Base-by-base conservation (phyloP, 495 filamentous ascomycete genomes). In the Penicillium silybi region DNA sequence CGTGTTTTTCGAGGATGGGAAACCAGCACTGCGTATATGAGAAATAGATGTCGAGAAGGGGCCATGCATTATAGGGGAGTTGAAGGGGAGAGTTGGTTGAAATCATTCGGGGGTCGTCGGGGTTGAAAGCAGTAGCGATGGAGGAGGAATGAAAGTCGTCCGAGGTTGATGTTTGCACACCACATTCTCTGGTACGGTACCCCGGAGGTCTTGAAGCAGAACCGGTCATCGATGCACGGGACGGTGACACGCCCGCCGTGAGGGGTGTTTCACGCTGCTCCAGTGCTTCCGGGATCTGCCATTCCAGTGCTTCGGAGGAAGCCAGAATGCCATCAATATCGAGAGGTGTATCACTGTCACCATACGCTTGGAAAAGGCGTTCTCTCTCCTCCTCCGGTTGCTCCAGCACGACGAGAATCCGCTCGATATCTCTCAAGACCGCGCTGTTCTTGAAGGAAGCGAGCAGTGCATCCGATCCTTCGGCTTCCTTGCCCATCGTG, bases 1-100 rank as follows among this genome's bases (percentile, higher is more conserved):
- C 80, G 54, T 87, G 81, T 57, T 87, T 88, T 52, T 88, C 84
- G 18, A 84, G 69, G 42, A 90, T 86, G 6, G 86, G 86, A 29
- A 89, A 78, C 86, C 86, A 90, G 25, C 76, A 79, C 63, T 88
- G 83, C 0, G 86, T 89, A 54, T 86, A 87, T 10, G 85, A 81
- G 57, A 88, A 88, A 62, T 87, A 88, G 4, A 87, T 76, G 51
- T 90, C 84, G 25, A 90, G 70, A 6, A 90, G 71, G 65, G 85
- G 42, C 77, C 69, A 68, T 67, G 80, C 54, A 66, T 76, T 65
- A 61, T 75, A 41, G 53, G 77, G 49, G 58, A 74, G 61, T 68
- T 71, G 57, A 63, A 72, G 42, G 17, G 55, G 40, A 18, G 22
- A 13, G 34, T 34, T 47, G 29, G 32, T 54, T 15, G 61, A 54